phyloP scores from a whole-genome alignment of 495 filamentous ascomycete species.

The Copromyces sp. region DNA sequence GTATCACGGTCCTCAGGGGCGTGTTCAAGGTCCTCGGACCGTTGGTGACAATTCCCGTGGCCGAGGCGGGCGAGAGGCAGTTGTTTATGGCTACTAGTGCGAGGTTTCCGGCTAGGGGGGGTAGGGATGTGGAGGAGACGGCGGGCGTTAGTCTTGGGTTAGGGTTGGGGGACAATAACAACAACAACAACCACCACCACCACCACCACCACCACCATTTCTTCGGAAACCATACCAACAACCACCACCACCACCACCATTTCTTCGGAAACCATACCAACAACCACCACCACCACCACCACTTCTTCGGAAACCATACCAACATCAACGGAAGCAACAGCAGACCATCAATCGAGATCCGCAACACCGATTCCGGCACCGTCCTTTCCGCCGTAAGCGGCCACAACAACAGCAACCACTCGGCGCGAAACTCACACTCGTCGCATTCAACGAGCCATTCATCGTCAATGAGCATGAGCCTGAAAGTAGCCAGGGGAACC shows the following conservation, averaged over 20 bases:
- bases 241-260: too few species aligned
- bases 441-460: neutral
- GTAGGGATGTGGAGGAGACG: constrained; percentile 1
- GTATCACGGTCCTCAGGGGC: neutral
- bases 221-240: too few species aligned
- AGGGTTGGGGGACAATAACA: constrained; percentile 5
- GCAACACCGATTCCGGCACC: neutral
- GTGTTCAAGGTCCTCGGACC: constrained; percentile 9
- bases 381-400: neutral
- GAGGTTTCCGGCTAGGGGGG: constrained; percentile 29
- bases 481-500: constrained; percentile 25
- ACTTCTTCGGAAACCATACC: neutral
- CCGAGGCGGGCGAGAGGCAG: constrained; percentile 46
- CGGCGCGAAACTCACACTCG: neutral
- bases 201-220: too few species aligned
- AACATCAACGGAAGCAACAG: neutral
- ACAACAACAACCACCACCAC: neutral
- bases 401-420: too few species aligned
- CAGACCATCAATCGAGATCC: neutral
- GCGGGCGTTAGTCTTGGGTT: constrained; percentile 21
- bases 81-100: constrained; percentile 44
- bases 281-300: too few species aligned
- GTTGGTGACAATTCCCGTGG: constrained; percentile 7
- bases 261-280: too few species aligned
- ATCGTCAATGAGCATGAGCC: neutral